Base-by-base conservation (phyloP, 345 rosid genomes). In the Hibiscus tridactylites region DNA sequence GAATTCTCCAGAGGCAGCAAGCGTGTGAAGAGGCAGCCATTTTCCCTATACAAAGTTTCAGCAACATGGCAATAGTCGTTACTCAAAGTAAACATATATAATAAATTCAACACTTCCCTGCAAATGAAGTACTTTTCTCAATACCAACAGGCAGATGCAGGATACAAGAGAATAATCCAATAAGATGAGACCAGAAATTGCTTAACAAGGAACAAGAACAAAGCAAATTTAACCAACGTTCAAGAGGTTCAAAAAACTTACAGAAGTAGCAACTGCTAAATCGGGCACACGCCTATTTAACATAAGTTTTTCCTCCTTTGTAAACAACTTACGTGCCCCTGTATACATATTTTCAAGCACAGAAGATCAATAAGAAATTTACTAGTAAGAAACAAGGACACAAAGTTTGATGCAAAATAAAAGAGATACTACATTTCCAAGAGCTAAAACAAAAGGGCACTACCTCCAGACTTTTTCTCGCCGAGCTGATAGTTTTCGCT, bases 1-100 rank as follows among this genome's bases (percentile, higher is more conserved):
- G 82, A 88, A 91, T 79, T 94, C 97, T 65, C 98, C 98, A 1
- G 90, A 83, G 42, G 97, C 97, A 60, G 96, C 97, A 69, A 91
- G 87, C 12, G 97, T 83, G 80, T 95, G 97, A 72, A 95, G 80
- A 64, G 97, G 93, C 26, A 86, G 82, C 97, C 99, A 88, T 80
- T 90, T 91, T 44, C 74, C 85, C 91, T 86, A 83, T 24, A 24
- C 4, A 21, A 70, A 5, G 29, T n/a, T 56, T 57, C 53, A 17
- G 19, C 70, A 68, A 68, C 33, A 66, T 3, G 59, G 13, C 37
- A 42, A 71, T 42, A 12, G 42, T 26, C 16, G 19, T 52, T 10
- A 11, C 15, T 61, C 58, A 53, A 53, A 46, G 19, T 71, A 61
- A 46, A 16, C 49, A 42, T 10, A 24, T 39, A 15, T 4, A 59